phyloP scores from a whole-genome alignment of 2,329 filamentous ascomycete species.

The Fusarium pininemorale region DNA sequence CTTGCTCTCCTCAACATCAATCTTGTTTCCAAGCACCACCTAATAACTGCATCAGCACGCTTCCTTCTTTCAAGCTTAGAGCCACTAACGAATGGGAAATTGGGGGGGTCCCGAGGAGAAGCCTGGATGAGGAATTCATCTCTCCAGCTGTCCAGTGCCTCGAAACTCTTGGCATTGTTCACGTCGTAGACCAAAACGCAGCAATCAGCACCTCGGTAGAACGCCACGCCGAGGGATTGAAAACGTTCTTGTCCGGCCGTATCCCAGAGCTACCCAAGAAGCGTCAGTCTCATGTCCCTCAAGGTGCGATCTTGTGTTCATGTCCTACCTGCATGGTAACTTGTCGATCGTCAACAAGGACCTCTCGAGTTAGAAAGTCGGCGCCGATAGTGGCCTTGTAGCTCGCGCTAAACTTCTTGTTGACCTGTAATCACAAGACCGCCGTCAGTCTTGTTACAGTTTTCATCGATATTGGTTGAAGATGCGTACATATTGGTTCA shows the following conservation, averaged over 20 bases:
- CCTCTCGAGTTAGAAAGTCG: constrained; percentile 98
- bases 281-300: constrained; percentile 5
- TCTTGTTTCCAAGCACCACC: constrained; percentile 98
- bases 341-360: constrained; percentile 93
- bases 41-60: constrained; percentile 50
- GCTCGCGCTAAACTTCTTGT: constrained; percentile 99
- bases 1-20: constrained; percentile 98
- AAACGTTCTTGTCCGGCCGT: constrained; percentile 97
- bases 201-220: constrained; percentile 97
- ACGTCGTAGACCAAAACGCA: constrained; percentile 98
- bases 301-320: constrained; percentile 10
- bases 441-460: constrained; percentile 18
- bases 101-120: constrained; percentile 93
- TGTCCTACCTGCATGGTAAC: constrained; percentile 92
- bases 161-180: constrained; percentile 99
- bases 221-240: constrained; percentile 95
- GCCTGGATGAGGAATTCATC: constrained; percentile 99
- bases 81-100: constrained; percentile 93
- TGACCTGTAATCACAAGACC: constrained; percentile 73
- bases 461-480: constrained; percentile 9
- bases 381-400: constrained; percentile 99
- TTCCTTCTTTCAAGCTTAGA: background rate
- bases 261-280: constrained; percentile 83
- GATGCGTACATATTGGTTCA: constrained; percentile 98
- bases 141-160: constrained; percentile 97